A percentile compares a stretch with the other conserved stretches of the same genome.
phyloP scores from a whole-genome alignment of 352 stramenopile species.

The Pilasporangium apinafurcum region DNA sequence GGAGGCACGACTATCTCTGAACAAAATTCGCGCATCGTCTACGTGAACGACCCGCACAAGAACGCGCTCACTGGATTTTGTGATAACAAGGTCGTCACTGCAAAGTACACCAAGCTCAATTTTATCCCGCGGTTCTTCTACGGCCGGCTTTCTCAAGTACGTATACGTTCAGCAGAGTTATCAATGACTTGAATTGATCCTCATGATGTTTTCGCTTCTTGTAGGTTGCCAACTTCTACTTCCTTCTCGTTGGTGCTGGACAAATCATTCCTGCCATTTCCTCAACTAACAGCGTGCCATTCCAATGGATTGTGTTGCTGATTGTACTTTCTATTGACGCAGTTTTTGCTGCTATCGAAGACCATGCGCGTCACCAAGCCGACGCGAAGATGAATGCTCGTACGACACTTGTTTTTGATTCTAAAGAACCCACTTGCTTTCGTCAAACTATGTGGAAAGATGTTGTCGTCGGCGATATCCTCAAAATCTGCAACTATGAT shows the following conservation, averaged over 20 bases:
- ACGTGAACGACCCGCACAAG: constrained; percentile 54
- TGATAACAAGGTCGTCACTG: constrained; percentile 77
- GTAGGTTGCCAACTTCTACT: constrained; percentile 85
- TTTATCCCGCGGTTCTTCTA: constrained; percentile 85
- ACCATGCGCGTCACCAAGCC: constrained; percentile 64
- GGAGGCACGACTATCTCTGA: constrained; percentile 22
- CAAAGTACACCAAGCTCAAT: constrained; percentile 86
- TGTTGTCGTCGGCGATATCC: constrained; percentile 71
- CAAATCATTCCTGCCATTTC: constrained; percentile 85
- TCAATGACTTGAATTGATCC: background rate
- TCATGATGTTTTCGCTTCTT: background rate
- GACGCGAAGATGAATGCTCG: constrained; percentile 83
- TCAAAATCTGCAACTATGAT: constrained; percentile 87
- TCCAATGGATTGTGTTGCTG: constrained; percentile 81
- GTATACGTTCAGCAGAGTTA: background rate
- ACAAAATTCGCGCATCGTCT: constrained; percentile 52
- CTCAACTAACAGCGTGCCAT: constrained; percentile 78
- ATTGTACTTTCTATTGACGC: constrained; percentile 83
- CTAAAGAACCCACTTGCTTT: constrained; percentile 32
- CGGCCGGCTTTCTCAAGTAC: constrained; percentile 67
- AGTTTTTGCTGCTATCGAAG: constrained; percentile 82
- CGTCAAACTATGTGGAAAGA: constrained; percentile 45
- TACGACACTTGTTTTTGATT: constrained; percentile 55
- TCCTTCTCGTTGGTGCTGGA: constrained; percentile 79
- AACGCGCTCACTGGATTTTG: constrained; percentile 59